Conservation (phyloP, 768 basidiomycete genomes). For the Leccinum sublutescens region DNA sequence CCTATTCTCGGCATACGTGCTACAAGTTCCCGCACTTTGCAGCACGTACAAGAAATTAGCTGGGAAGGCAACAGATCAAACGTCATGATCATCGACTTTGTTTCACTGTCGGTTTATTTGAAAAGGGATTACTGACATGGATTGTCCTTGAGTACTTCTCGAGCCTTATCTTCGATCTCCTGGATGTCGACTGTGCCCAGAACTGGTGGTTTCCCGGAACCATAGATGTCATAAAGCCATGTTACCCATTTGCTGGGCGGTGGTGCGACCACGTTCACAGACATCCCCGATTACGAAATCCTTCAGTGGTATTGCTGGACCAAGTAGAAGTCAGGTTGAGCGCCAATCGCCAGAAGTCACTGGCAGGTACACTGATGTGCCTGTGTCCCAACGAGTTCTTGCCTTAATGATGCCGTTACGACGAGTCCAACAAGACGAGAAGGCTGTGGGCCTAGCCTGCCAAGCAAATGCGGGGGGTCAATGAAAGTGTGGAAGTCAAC, state of each 20-base stretch:
- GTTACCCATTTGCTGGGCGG: conserved; percentile 21
- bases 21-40: conserved; percentile 65
- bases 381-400: neutral
- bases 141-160: conserved; percentile 56
- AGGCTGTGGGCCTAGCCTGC: neutral
- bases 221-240: conserved; percentile 23
- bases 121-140: conserved; percentile 38
- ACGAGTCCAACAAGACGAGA: neutral
- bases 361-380: neutral
- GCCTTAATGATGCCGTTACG: neutral
- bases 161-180: conserved; percentile 64
- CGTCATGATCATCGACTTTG: neutral
- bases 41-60: conserved; percentile 66
- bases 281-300: conserved; percentile 5
- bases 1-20: conserved; percentile 64
- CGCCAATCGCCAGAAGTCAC: neutral
- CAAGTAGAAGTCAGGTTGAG: neutral
- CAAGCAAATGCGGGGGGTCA: neutral
- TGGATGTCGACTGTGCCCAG: conserved; percentile 60
- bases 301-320: neutral
- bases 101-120: neutral
- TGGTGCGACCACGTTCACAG: conserved; percentile 22
- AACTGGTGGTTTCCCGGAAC: conserved; percentile 23
- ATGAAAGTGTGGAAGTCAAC: neutral
- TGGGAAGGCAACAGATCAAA: conserved; percentile 24